Evolutionary conservation across 177 flowering plant genomes (phyloP), one percentile per base, ranked within the genome.

Genomic region (Tripterygium wilfordii): DNA sequence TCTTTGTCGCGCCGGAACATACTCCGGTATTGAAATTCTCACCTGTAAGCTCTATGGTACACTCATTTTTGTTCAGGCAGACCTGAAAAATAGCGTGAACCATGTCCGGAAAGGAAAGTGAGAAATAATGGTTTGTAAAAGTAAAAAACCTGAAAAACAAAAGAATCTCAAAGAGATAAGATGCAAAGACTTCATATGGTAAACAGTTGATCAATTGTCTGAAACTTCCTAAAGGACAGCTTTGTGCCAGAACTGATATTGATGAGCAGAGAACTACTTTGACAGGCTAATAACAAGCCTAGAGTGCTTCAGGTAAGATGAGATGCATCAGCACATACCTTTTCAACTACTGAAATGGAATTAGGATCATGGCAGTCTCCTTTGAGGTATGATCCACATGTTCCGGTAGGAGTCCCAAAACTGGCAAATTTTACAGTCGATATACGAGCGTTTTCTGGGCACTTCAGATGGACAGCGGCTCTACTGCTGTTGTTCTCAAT

Each of bases 321-420:
- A n/a, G n/a, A n/a, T n/a, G n/a, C n/a, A n/a, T n/a, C n/a, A n/a
- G n/a, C 42, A 6, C 48, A 51, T 46, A 82, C 97, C 89, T 73
- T 76, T 54, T 82, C 77, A 26, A 87, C 78, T 17, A 68, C 53
- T 21, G 74, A 58, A 49, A 33, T 53, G 8, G 91, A 78, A 32
- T 56, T 53, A 24, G 88, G 85, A 73, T 85, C 82, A 51, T 87
- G 87, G 69, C 96, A 84, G 28, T 59, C 67, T 32, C 94, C 96
- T 32, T 25, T 53, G 36, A 29, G 58, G 66, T 62, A 84, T 9
- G 87, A 84, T 47, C 94, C 94, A 55, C 97, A 90, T 18, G 61
- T 63, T 42, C 97, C 97, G 2, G 53, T 60, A 3, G 97, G 94
- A 60, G 62, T 87, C 45, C 97, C 97, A 57, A 78, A 89, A 64